Evolutionary conservation across 352 stramenopile species (phyloP), one percentile per base, ranked within the genome.

Genomic region (Pythium aquatile): DNA sequence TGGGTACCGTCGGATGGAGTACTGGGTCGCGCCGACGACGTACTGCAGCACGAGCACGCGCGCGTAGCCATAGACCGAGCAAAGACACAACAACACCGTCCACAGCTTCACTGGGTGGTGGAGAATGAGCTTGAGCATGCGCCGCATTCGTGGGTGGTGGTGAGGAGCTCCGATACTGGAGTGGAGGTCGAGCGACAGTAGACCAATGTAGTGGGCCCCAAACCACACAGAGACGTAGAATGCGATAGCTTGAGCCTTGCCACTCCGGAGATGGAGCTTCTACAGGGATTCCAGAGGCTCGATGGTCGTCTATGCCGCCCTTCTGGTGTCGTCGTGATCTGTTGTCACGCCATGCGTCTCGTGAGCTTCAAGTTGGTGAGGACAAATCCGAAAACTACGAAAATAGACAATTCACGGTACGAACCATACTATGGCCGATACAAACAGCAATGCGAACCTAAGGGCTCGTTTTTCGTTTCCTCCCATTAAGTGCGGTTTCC

Each of bases 21-120:
- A 74, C 49, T 79, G 78, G 17, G 81, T 29, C 10, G 75, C 76
- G 37, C 74, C 81, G 24, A 88, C 54, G 8, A 61, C 26, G 57
- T 79, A 76, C 46, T 91, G 80, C n/a, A 87, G 55, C 54, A 73
- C 66, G 60, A 92, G 64, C n/a, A 94, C 75, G 51, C 79, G 77
- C 47, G 83, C 79, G 61, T 87, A 94, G 30, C 72, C 81, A 69
- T 90, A 92, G 68, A 88, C 78, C 46, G 73, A 58, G 58, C 77
- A 79, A 28, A 89, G 68, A 17, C 80, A 46, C n/a, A 88, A 58
- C 37, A 94, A 70, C 39, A 62, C 69, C 13, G 68, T 58, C 48
- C 66, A 76, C 33, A 92, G 67, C 58, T 86, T 79, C 30, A 68
- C 66, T 28, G 84, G 83, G 44, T 90, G 82, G 63, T 90, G 78